A percentile compares a stretch with the other conserved stretches of the same genome.
phyloP scores from a whole-genome alignment of 768 basidiomycete genomes.

The Leucocoprinus leucothites region DNA sequence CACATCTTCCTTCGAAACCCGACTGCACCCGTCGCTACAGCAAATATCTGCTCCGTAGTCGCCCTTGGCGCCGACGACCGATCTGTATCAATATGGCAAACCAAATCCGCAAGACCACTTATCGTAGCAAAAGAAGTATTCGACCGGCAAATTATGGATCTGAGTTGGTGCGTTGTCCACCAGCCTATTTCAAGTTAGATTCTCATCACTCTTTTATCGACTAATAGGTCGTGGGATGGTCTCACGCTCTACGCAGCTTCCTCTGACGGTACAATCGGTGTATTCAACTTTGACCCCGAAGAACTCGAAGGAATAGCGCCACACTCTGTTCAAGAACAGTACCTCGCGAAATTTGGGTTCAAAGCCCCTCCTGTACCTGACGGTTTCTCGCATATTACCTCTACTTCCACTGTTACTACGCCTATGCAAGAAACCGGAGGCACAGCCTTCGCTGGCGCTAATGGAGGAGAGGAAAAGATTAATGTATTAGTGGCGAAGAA shows the following conservation, averaged over 20 bases:
- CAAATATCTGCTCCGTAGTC: constrained; percentile 87
- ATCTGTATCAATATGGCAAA: constrained; percentile 95
- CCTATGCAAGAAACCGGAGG: too few species aligned
- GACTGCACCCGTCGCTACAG: constrained; percentile 60
- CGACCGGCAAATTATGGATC: constrained; percentile 91
- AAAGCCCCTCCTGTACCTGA: constrained; percentile 62
- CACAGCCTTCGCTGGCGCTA: too few species aligned
- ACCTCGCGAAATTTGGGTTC: constrained; percentile 81
- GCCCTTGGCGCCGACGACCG: constrained; percentile 94
- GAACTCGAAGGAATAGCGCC: constrained; percentile 83
- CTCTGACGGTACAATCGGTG: constrained; percentile 92
- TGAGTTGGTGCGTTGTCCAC: constrained; percentile 72
- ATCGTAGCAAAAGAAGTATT: constrained; percentile 95
- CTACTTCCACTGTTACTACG: constrained; percentile 23
- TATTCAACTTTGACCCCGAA: constrained; percentile 76
- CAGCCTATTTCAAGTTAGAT: not conserved
- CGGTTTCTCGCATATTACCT: constrained; percentile 58
- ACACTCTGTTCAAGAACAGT: constrained; percentile 69
- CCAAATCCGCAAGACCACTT: constrained; percentile 84
- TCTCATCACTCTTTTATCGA: too few species aligned
- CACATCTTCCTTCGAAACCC: constrained; percentile 87
- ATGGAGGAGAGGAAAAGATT: constrained; percentile 52
- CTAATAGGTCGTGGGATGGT: constrained; percentile 89
- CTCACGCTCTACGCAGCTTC: constrained; percentile 91
- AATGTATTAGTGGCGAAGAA: constrained; percentile 77